Conservation (phyloP, 2,329 filamentous ascomycete genomes). For the Exophiala oligosperma region DNA sequence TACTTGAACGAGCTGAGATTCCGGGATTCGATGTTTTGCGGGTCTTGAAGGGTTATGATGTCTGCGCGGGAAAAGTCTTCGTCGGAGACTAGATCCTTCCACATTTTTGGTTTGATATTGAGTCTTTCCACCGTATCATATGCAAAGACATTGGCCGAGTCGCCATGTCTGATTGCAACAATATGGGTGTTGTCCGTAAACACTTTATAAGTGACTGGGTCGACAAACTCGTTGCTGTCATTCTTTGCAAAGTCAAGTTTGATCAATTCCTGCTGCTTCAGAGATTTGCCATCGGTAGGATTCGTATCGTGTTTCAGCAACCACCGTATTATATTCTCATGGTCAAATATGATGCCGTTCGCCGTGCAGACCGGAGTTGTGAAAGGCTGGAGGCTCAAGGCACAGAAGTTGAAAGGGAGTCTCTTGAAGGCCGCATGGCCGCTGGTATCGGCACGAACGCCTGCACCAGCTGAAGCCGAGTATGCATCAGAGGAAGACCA, state of each 20-base stretch:
- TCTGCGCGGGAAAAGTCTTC: conserved; percentile 83
- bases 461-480: conserved; percentile 73
- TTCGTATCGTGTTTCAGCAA: conserved; percentile 92
- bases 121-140: conserved; percentile 94
- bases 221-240: conserved; percentile 85
- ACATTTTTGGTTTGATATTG: conserved; percentile 96
- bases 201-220: conserved; percentile 95
- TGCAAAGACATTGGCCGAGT: conserved; percentile 90
- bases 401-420: conserved; percentile 97
- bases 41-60: conserved; percentile 94
- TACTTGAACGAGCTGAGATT: conserved; percentile 89
- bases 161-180: conserved; percentile 76
- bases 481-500: conserved; percentile 92
- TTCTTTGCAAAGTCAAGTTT: conserved; percentile 92
- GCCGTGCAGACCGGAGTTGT: conserved; percentile 88
- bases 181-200: conserved; percentile 98
- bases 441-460: conserved; percentile 57
- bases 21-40: conserved; percentile 79
- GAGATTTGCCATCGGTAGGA: conserved; percentile 76
- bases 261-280: conserved; percentile 81
- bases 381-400: conserved; percentile 92
- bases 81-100: conserved; percentile 87
- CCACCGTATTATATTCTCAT: conserved; percentile 93
- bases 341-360: conserved; percentile 87
- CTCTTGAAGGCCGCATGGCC: conserved; percentile 73